Base-by-base conservation (phyloP, 768 basidiomycete genomes). In the Trametes gibbosa region DNA sequence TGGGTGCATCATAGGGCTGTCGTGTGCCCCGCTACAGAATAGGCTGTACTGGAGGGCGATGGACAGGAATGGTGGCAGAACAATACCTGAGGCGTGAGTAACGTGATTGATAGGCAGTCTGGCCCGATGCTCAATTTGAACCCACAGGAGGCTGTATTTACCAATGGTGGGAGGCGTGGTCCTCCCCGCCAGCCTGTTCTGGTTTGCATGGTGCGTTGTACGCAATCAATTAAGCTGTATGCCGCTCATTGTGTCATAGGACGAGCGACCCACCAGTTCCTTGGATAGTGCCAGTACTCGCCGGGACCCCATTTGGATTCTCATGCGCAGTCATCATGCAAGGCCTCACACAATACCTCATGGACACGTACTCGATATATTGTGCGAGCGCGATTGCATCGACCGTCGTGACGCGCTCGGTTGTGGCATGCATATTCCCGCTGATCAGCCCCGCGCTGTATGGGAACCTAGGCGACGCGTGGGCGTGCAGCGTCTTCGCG, bases 351-450 rank as follows among this genome's bases (percentile, higher is more conserved):
- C 82, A 83, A 3, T 89, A 89, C 73, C 76, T 89, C 56, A 85
- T 90, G 80, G 87, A 89, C 66, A 75, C 82, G 14, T 89, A 89
- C 74, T 76, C 77, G 43, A 74, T 87, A 43, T 85, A 85, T 70
- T 83, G 80, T 60, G 85, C 86, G 2, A 85, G 84, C 63, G 87
- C 86, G 17, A 77, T 88, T 51, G 86, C 87, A 14, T 82, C 86
- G 53, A 86, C 84, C 10, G 82, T 87, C 52, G 83, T 89, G 49
- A 69, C 88, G 47, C 83, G 87, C 59, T 86, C 83, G 0, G 71
- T 79, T 19, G 81, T 84, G 61, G 87, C 83, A 23, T 84, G 83
- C 1, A 75, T 81, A 8, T 87, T 89, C 69, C 87, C 86, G 1
- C 70, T 86, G 16, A 79, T 85, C 66, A 79, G 79, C 46, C 79